These are phyloP conservation scores for Daldinia decipiens DNA, from an alignment of 495 filamentous ascomycete species.

Conservation along the genomic window DNA sequence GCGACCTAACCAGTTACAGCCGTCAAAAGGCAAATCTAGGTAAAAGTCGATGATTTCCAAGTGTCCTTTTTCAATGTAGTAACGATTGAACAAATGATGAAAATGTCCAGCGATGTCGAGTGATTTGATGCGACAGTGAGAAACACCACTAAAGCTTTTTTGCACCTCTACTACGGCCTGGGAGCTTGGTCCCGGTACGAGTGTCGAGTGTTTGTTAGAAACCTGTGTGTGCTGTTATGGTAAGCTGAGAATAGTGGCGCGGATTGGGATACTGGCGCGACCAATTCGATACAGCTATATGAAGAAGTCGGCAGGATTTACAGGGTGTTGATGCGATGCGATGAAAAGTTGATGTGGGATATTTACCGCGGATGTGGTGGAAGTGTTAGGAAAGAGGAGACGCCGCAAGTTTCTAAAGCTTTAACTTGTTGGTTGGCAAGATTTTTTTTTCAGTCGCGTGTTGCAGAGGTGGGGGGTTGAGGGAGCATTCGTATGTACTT, in stretches of 20 bases:
- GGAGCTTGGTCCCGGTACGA: constrained; percentile 22
- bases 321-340: constrained; percentile 18
- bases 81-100: constrained; percentile 20
- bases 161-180: constrained; percentile 38
- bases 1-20: constrained; percentile 44
- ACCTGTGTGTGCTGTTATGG: constrained; percentile 8
- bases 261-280: constrained; percentile 2
- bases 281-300: constrained; percentile 15
- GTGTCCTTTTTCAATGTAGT: constrained; percentile 31
- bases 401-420: constrained; percentile 26
- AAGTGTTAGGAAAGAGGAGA: constrained; percentile 17
- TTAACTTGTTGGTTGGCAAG: constrained; percentile 30
- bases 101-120: constrained; percentile 21
- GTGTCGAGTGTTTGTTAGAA: constrained; percentile 21
- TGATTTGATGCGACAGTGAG: constrained; percentile 30
- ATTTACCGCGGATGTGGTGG: constrained; percentile 17
- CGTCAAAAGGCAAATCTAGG: constrained; percentile 41
- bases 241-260: constrained; percentile 13
- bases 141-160: constrained; percentile 21
- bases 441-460: constrained; percentile 41
- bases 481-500: constrained; percentile 17
- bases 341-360: constrained; percentile 26
- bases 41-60: constrained; percentile 22
- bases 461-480: constrained; percentile 41
- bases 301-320: constrained; percentile 30